Conservation (phyloP, 2,329 filamentous ascomycete species). For the Leptographium radiaticola region DNA sequence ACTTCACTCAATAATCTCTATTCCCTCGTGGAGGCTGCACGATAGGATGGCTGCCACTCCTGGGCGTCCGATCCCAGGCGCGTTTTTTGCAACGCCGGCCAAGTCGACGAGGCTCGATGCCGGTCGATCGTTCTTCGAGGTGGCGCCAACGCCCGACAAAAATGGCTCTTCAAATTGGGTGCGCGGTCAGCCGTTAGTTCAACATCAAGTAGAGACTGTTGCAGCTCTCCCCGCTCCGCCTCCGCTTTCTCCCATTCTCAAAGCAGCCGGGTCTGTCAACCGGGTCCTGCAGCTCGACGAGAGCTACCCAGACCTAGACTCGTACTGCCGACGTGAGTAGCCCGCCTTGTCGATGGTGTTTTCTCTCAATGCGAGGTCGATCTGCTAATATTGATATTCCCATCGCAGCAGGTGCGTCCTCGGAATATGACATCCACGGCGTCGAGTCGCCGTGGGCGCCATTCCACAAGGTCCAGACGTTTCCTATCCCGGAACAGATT, state of each 20-base stretch:
- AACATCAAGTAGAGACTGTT: slow-evolving; percentile 18
- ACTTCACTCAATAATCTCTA: neutral
- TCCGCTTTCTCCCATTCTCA: slow-evolving; percentile 44
- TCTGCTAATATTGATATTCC: neutral
- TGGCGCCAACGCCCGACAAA: slow-evolving; percentile 11
- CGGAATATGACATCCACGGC: slow-evolving; percentile 72
- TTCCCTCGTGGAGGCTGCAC: neutral
- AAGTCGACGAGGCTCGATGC: slow-evolving; percentile 33
- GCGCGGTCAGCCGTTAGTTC: neutral
- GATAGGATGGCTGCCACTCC: slow-evolving; percentile 50
- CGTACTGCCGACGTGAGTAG: slow-evolving; percentile 71
- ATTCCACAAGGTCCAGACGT: slow-evolving; percentile 75
- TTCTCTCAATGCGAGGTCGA: neutral
- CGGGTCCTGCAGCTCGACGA: slow-evolving; percentile 62
- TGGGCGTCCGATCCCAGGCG: slow-evolving; percentile 59
- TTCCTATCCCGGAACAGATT: slow-evolving; percentile 81
- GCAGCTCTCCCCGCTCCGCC: slow-evolving; percentile 28
- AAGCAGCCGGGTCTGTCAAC: slow-evolving; percentile 76
- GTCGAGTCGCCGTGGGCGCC: slow-evolving; percentile 65
- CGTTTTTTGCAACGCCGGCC: slow-evolving; percentile 64
- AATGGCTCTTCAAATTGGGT: slow-evolving; percentile 10
- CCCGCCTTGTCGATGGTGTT: neutral
- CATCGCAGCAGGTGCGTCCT: slow-evolving; percentile 65
- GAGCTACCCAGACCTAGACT: slow-evolving; percentile 78
- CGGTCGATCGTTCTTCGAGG: slow-evolving; percentile 37